phyloP scores from a whole-genome alignment of 2,329 filamentous ascomycete species.

The Monilinia aucupariae region DNA sequence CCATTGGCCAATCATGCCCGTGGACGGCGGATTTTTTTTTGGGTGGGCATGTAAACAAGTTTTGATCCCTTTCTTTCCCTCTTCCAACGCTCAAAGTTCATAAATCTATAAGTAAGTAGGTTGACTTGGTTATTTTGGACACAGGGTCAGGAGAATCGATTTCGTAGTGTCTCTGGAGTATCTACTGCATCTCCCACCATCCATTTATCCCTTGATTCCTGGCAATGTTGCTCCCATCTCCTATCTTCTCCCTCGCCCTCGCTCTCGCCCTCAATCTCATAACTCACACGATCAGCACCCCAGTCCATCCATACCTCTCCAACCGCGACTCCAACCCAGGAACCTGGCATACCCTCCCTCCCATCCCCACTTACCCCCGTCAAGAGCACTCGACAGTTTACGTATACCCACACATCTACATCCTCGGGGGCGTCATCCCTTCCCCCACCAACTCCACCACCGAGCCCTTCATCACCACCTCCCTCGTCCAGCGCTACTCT shows the following conservation, averaged over 20 bases:
- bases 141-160: no score
- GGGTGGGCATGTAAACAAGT: neutral
- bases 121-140: no score
- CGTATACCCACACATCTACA: neutral
- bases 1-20: neutral
- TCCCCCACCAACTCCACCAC: neutral
- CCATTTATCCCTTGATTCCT: neutral
- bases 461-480: neutral
- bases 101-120: no score
- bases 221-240: neutral
- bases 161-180: no score
- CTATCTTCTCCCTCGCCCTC: neutral
- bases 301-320: neutral
- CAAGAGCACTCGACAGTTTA: neutral
- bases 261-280: neutral
- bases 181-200: no score
- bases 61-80: neutral
- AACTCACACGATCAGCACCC: neutral
- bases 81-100: neutral
- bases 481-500: neutral
- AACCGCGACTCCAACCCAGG: no score
- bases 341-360: neutral
- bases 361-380: neutral
- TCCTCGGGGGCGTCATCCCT: neutral
- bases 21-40: neutral